Conservation (phyloP, 345 rosid species). For the Euphorbia lathyris region DNA sequence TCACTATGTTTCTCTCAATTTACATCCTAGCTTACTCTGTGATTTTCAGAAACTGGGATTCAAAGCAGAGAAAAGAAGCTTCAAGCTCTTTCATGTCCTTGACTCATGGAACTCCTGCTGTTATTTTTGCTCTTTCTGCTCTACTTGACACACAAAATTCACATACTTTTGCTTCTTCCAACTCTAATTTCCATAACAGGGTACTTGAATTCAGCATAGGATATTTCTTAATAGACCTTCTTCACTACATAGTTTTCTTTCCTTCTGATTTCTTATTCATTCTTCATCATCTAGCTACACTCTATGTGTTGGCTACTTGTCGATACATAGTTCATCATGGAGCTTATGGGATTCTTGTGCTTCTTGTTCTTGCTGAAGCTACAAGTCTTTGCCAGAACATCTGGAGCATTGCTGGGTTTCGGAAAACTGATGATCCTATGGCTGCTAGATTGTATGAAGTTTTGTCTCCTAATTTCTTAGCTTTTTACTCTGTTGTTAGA, state of each 20-base stretch:
- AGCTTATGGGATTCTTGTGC: constrained; percentile 52
- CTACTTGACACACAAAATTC: constrained; percentile 19
- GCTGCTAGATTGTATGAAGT: constrained; percentile 44
- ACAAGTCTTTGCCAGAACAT: constrained; percentile 79
- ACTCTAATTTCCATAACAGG: constrained; percentile 43
- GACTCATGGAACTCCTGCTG: constrained; percentile 78
- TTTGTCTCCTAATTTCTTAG: constrained; percentile 52
- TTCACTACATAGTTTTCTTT: constrained; percentile 62
- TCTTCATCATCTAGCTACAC: constrained; percentile 77
- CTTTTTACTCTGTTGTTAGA: constrained; percentile 56
- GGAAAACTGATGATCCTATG: constrained; percentile 37
- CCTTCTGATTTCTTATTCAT: constrained; percentile 70
- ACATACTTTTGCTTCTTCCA: constrained; percentile 46
- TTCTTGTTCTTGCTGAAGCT: constrained; percentile 68
- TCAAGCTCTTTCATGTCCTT: constrained; percentile 74
- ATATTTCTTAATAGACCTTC: constrained; percentile 67
- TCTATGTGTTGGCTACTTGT: constrained; percentile 67
- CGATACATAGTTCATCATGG: constrained; percentile 54
- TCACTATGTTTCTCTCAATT: constrained; percentile 40
- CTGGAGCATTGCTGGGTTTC: constrained; percentile 52
- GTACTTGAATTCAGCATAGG: constrained; percentile 79
- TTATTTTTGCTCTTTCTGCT: constrained; percentile 45
- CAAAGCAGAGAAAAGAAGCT: constrained; percentile 50
- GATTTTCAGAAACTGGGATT: constrained; percentile 62
- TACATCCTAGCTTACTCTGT: constrained; percentile 48